Evolutionary conservation across 495 filamentous ascomycete species (phyloP), one percentile per base, ranked within the genome.

Genomic region (Penicillium chermesinum): DNA sequence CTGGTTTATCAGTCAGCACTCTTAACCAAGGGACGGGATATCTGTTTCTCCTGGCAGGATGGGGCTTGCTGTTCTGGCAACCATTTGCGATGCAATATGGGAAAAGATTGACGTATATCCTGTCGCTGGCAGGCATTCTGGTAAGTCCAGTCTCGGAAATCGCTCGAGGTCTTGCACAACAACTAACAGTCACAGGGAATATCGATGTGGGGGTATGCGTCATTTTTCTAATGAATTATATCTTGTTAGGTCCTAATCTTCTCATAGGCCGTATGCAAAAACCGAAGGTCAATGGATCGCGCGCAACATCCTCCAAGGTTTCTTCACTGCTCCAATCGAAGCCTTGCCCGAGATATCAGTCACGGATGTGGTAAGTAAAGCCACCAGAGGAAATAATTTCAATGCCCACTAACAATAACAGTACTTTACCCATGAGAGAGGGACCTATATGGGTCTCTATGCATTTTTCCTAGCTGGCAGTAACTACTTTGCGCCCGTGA

Each of bases 31-130:
- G 83, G 22, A 86, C 80, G 0, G 82, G 82, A 3, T 84, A 80
- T 59, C 73, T 84, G 71, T 82, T 84, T 48, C 56, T 85, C 45
- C 55, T 82, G 27, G 75, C 79, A 9, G 81, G 81, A 3, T 84
- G 78, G 80, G 80, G 80, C 0, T 70, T 82, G 44, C 58, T 87
- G 2, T 80, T 85, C 57, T 87, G 83, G 84, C 83, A 87, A 61
- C 81, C 82, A 0, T 73, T 85, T 38, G 79, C 83, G 0, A 60
- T 85, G 48, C 76, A 83, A 48, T 86, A 79, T 67, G 83, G 83
- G 27, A 85, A 84, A 62, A 70, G 83, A n/a, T 66, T 79, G 38
- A 77, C 79, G 1, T 86, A 82, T 60, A 55, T 87, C 6, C 30
- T 81, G 34, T 82, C 77, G 3, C 67, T 81, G 45, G 59, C 76